Base-by-base conservation (phyloP, 2,329 filamentous ascomycete species). In the Aspergillus sclerotialis region DNA sequence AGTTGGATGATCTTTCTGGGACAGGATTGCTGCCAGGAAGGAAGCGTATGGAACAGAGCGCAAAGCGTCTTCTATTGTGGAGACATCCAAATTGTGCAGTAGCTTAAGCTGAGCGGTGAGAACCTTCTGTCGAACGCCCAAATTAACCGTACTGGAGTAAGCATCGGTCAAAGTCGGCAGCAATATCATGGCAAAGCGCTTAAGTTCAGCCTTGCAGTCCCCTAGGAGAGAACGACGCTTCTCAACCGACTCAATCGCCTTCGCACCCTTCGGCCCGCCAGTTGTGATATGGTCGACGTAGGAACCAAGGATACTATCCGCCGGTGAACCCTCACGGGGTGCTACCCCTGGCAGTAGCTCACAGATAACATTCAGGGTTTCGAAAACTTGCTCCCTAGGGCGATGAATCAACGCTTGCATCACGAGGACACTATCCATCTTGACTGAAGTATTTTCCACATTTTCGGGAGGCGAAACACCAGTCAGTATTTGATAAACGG, bases 341-440 rank as follows among this genome's bases (percentile, higher is more conserved):
- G 82, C 80, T 11, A 90, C 69, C 32, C 77, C 80, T 1, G 90
- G 89, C 23, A 98, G 72, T 18, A 98, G 70, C 64, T 98, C 92
- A 66, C 92, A 95, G 44, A 98, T 88, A 44, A 98, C 88, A 56
- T 96, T 96, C 43, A 98, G 74, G 2, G 93, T 95, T 67, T 98
- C 92, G 48, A 90, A 92, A 12, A 98, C 85, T 62, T 98, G 92
- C 48, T 98, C 93, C 37, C 89, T 81, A 5, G 92, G 92, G 26
- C 90, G 81, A 55, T 96, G 92, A 33, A 98, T 94, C 43, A 98
- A 72, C 24, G 93, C 88, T 65, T 98, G 92, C 93, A 98, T 98
- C 52, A 98, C 92, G 29, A 98, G 78, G 36, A 96, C 90, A 54
- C 88, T 94, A 61, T 96, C 90, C 44, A 96, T 82, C 63, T 93